Evolutionary conservation across 2,329 filamentous ascomycete species (phyloP), one percentile per base, ranked within the genome.

Genomic region (Cryphonectria radicalis): DNA sequence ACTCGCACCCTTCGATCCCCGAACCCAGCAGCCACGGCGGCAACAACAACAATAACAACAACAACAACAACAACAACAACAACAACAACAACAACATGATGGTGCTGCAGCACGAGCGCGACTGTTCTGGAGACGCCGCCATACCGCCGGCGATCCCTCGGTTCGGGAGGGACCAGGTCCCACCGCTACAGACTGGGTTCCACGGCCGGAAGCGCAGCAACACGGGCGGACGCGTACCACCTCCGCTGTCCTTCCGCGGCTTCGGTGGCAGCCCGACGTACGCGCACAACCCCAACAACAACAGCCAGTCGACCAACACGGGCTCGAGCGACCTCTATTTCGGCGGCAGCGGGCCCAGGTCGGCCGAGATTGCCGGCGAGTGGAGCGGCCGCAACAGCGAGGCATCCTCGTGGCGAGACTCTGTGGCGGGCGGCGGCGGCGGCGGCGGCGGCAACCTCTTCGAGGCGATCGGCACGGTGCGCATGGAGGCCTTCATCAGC

Each of bases 401-500:
- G 73, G 85, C 86, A 3, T 89, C 87, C 0, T 87, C 85, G 42
- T 75, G 80, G 4, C 66, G 50, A 13, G 60, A 6, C 25, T 63
- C 59, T 1, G 82, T 73, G 78, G 74, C 2, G 69, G 77, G 59
- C 17, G 42, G 62, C 62, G 42, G 3, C 74, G 77, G 59, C n/a
- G 40, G 62, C n/a, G 77, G 59, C 17, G 42, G 62, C 62, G 42
- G 3, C 74, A 90, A 90, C 79, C 95, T 96, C 82, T 96, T 96
- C 77, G 94, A 97, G 76, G 92, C 92, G 1, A 91, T 97, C 71
- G 94, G 95, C 1, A 98, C 95, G 1, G 90, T 98, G 63, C 90
- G 96, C 40, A 98, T 99, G 95, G 95, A 98, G 80, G 96, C 96
- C 0, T 99, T 98, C 80, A 97, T 99, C 75, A 90, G 85, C 76